These are phyloP conservation scores for Canavalia gladiata DNA, from an alignment of 306 rosid species.

Conservation along the genomic window DNA sequence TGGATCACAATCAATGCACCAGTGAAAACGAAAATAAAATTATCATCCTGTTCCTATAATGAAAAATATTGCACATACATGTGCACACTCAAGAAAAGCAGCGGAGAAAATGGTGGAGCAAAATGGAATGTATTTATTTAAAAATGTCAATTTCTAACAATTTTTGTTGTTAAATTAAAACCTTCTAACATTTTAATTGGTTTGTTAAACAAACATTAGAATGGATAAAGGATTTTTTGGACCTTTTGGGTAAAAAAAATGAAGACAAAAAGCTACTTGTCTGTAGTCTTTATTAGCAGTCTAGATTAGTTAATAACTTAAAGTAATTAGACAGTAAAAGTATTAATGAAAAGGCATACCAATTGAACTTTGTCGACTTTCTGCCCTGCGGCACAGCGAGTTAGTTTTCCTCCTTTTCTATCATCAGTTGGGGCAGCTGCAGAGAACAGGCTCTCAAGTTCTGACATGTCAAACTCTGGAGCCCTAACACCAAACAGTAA, in stretches of 20 bases:
- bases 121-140: not conserved
- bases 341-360: slow-evolving; percentile 59
- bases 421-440: slow-evolving; percentile 69
- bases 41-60: slow-evolving; percentile 9
- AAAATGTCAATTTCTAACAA: slow-evolving; percentile 24
- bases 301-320: slow-evolving; percentile 34
- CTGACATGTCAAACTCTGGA: slow-evolving; percentile 98
- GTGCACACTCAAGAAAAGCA: slow-evolving; percentile 8
- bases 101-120: slow-evolving; percentile 12
- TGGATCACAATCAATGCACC: slow-evolving; percentile 27
- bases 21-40: slow-evolving; percentile 31
- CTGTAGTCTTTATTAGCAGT: not conserved
- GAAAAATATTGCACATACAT: slow-evolving; percentile 27
- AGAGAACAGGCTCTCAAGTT: slow-evolving; percentile 93
- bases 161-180: not conserved
- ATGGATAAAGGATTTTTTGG: slow-evolving; percentile 8
- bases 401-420: slow-evolving; percentile 65
- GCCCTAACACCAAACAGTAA: slow-evolving; percentile 65
- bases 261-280: slow-evolving; percentile 29
- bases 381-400: slow-evolving; percentile 60
- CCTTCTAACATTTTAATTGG: slow-evolving; percentile 3
- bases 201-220: not conserved
- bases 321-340: slow-evolving; percentile 7
- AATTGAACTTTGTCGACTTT: slow-evolving; percentile 91
- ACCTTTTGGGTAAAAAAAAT: not conserved